Percentiles rank a stretch among this genome's conserved stretches.
Evolutionary conservation across 768 basidiomycete genomes (phyloP).

Genomic region (Termitomyces sp.): DNA sequence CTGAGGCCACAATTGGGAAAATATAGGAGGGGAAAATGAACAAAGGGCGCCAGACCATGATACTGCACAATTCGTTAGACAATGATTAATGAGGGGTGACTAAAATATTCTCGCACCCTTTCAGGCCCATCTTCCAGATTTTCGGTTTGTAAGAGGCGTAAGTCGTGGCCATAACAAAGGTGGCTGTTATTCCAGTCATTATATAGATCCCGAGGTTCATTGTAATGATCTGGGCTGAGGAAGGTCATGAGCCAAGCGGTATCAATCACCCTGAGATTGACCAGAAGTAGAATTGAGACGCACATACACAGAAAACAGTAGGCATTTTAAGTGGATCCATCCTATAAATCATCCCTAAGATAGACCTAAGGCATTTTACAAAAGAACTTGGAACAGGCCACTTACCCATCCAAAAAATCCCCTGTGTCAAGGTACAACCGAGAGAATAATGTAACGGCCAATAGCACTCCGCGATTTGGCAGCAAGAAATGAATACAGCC

Average conservation of each 20-base stretch:
- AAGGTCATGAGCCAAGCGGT: background rate
- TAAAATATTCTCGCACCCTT: slow-evolving; percentile 20
- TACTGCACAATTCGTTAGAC: slow-evolving; percentile 24
- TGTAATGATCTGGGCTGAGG: slow-evolving; percentile 39
- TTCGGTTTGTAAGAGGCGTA: slow-evolving; percentile 38
- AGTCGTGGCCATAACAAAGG: slow-evolving; percentile 43
- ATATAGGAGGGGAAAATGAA: slow-evolving; percentile 32
- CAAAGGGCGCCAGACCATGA: slow-evolving; percentile 44
- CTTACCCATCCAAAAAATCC: slow-evolving; percentile 58
- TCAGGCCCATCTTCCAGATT: slow-evolving; percentile 32
- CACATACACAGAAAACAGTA: slow-evolving; percentile 52
- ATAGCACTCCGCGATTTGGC: slow-evolving; percentile 35
- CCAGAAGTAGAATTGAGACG: slow-evolving; percentile 13
- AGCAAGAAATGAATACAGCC: slow-evolving; percentile 43
- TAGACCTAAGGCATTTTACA: slow-evolving; percentile 3
- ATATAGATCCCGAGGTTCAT: slow-evolving; percentile 41
- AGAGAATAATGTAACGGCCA: slow-evolving; percentile 51
- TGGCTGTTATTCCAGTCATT: slow-evolving; percentile 39
- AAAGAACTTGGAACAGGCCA: background rate
- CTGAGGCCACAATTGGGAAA: slow-evolving; percentile 45
- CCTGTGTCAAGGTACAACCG: slow-evolving; percentile 50
- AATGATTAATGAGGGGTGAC: background rate
- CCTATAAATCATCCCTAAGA: slow-evolving; percentile 55
- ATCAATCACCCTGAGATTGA: background rate
- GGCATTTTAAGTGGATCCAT: slow-evolving; percentile 66